phyloP scores from a whole-genome alignment of 139 green algal genomes.

The Micractinium sp. region DNA sequence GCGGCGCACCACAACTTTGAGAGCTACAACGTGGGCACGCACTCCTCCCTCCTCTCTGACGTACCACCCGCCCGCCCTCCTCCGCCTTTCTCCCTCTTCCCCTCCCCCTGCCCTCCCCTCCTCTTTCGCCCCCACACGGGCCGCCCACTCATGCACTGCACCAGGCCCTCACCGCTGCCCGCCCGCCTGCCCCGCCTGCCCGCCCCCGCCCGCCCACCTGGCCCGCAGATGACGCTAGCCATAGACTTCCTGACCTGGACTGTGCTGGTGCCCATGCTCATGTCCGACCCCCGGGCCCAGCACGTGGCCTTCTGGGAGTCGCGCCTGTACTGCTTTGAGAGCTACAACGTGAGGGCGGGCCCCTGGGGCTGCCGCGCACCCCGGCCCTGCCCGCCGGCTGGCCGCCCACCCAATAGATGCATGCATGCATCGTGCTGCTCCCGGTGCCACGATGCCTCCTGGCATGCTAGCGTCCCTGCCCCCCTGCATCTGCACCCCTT shows the following conservation, averaged over 20 bases:
- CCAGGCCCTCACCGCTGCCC: no score
- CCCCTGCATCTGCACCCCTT: no score
- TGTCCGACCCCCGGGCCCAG: not conserved
- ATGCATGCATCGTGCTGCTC: no score
- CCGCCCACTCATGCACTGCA: no score
- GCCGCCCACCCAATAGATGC: no score
- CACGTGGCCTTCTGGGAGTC: not conserved
- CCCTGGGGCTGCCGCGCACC: no score
- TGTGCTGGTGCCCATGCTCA: constrained; percentile 26
- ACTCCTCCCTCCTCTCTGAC: no score
- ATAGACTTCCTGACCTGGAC: constrained; percentile 20
- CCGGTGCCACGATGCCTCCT: no score
- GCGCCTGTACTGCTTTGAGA: constrained; percentile 11
- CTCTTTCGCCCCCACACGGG: no score
- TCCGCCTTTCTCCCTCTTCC: not conserved
- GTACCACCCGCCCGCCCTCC: not conserved
- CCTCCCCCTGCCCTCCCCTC: no score
- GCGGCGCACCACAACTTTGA: constrained; percentile 15
- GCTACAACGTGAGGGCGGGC: constrained; percentile 19
- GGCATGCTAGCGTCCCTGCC: no score
- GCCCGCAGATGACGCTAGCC: constrained; percentile 16
- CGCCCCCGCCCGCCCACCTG: not conserved
- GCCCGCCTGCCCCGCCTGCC: not conserved
- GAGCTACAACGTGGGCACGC: constrained; percentile 21
- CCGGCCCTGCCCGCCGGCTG: no score